Percentiles rank a stretch among this genome's conserved stretches.
These are phyloP conservation scores for Tylopilus cervinicoccineus DNA, from an alignment of 768 basidiomycete species.

Conservation along the genomic window DNA sequence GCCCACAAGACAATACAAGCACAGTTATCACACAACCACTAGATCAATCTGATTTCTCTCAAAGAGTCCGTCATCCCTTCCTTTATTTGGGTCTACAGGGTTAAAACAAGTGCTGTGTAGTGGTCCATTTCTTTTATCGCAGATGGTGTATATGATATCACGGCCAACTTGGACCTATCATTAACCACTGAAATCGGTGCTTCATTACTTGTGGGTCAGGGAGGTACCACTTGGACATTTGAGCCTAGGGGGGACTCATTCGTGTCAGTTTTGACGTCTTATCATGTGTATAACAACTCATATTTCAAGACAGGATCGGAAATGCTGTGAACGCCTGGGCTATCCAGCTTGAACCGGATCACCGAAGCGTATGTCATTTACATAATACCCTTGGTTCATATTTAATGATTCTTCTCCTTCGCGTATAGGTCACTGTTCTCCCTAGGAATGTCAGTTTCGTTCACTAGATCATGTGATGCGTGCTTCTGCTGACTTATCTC, in stretches of 20 bases:
- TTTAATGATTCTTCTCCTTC: not conserved
- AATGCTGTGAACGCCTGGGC: not conserved
- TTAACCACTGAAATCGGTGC: not conserved
- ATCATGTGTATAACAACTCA: not conserved
- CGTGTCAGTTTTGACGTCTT: not conserved
- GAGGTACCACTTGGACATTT: not conserved
- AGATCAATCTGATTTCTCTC: not conserved
- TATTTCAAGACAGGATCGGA: not conserved
- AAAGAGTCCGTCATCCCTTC: not conserved
- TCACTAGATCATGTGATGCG: too few species aligned
- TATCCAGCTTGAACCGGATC: not conserved
- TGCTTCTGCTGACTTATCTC: too few species aligned
- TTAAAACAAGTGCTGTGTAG: not conserved
- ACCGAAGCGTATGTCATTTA: not conserved
- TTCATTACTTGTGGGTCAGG: not conserved
- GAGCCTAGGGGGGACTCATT: not conserved
- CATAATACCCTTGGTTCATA: not conserved
- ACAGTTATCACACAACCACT: not conserved
- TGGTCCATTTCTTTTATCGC: not conserved
- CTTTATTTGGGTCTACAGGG: not conserved
- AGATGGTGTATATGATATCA: not conserved
- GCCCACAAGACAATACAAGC: not conserved
- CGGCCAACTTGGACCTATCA: not conserved
- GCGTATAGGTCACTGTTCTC: not conserved
- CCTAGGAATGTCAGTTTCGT: too few species aligned